Evolutionary conservation across 192 early-diverging fungal species (phyloP).

Genomic region (Gryganskiella cystojenkinii): DNA sequence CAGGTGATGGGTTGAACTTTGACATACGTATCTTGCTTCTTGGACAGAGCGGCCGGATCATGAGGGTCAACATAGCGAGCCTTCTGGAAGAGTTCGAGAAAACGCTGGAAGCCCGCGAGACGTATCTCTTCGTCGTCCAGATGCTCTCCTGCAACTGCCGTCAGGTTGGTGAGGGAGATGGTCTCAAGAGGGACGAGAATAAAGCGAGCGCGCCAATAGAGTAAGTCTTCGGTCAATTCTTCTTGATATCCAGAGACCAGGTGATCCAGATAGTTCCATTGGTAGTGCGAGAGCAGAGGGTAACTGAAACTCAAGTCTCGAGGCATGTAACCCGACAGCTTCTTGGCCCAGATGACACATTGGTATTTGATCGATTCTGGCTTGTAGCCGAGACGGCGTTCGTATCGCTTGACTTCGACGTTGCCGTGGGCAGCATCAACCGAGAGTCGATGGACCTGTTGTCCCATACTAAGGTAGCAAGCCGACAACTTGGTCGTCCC

Average conservation of each 20-base stretch:
- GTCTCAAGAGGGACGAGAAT: slow-evolving; percentile 86
- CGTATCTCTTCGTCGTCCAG: slow-evolving; percentile 92
- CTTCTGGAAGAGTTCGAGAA: slow-evolving; percentile 85
- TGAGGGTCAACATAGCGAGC: slow-evolving; percentile 60
- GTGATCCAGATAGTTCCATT: slow-evolving; percentile 96
- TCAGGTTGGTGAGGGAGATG: slow-evolving; percentile 60
- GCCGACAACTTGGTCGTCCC: slow-evolving; percentile 34
- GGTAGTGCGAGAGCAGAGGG: slow-evolving; percentile 78
- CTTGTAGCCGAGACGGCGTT: slow-evolving; percentile 72
- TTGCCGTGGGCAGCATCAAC: slow-evolving; percentile 70
- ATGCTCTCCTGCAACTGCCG: slow-evolving; percentile 65
- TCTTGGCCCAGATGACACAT: slow-evolving; percentile 89
- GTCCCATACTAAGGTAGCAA: slow-evolving; percentile 88
- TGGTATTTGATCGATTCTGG: slow-evolving; percentile 71
- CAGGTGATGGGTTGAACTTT: slow-evolving; percentile 49
- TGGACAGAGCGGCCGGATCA: slow-evolving; percentile 46
- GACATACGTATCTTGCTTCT: slow-evolving; percentile 45
- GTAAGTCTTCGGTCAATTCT: slow-evolving; percentile 77
- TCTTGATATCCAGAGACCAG: slow-evolving; percentile 90
- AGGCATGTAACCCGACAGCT: slow-evolving; percentile 67
- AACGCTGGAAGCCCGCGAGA: slow-evolving; percentile 85
- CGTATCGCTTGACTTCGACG: slow-evolving; percentile 90
- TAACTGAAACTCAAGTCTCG: slow-evolving; percentile 77
- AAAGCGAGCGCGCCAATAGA: slow-evolving; percentile 92
- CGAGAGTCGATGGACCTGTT: slow-evolving; percentile 89